Base-by-base conservation (phyloP, 345 rosid species). In the Salix suchowensis region DNA sequence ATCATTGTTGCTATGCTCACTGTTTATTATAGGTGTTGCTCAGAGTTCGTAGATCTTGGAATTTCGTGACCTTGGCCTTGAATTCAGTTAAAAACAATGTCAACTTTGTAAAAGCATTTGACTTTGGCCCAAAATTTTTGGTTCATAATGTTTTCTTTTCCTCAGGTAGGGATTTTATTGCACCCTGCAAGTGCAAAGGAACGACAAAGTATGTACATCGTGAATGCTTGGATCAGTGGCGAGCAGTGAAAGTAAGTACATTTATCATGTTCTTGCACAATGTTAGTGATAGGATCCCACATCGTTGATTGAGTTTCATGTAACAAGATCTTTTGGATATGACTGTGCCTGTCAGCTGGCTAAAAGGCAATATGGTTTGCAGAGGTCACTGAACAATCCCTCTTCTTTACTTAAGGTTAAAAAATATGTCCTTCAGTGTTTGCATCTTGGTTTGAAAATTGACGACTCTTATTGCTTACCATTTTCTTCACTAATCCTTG, bases 101-200 rank as follows among this genome's bases (percentile, higher is more conserved):
- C 26, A 55, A 3, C 5, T n/a, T n/a, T 55, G 28, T 10, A 11
- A 58, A 58, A n/a, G 64, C 14, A 9, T 58, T 58, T n/a, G 64
- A 58, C 24, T 58, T 24, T 58, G 28, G 62, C 28, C 1, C 1
- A 4, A 9, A n/a, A 58, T 58, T n/a, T 55, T 58, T 9, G 6
- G 28, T 58, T 58, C 11, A 58, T 58, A n/a, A n/a, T 58, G 28
- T n/a, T 58, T 58, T 58, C 14, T 4, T 68, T 19, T 21, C 24
- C 73, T 70, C 94, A 96, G 99, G 99, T 82, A 92, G 99, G 84
- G 99, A 96, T 84, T 96, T 96, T 81, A 96, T 96, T 68, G 97
- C 98, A 62, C 99, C 99, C 21, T 96, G 99, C 88, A 94, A 90
- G 85, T 94, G 99, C 85, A 96, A 94, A 85, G 99, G 99, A 79